Evolutionary conservation across 2,329 filamentous ascomycete species (phyloP).

Genomic region (Sarocladium oryzae): DNA sequence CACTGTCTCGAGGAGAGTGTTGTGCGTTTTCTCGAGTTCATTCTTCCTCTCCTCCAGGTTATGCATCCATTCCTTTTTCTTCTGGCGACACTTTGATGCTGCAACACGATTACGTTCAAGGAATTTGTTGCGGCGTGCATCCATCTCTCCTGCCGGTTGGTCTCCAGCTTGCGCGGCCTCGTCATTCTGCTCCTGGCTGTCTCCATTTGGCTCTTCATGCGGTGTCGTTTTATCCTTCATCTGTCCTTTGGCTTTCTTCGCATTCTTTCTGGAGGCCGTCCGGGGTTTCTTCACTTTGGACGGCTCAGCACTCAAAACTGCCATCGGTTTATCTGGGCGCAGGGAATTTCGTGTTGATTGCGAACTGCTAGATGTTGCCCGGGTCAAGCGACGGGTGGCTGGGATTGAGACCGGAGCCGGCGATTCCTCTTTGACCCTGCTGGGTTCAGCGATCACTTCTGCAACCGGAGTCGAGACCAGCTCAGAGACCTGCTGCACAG

Average conservation of each 20-base stretch:
- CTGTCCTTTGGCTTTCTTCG: background rate
- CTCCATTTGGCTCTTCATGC: background rate
- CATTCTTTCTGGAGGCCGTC: background rate
- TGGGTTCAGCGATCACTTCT: background rate
- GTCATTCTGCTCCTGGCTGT: constrained; percentile 23
- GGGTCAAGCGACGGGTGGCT: constrained; percentile 1
- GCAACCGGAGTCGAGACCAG: background rate
- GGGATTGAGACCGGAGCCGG: background rate
- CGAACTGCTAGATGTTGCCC: background rate
- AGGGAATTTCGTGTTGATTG: background rate
- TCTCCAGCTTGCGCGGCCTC: background rate
- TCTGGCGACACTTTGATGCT: constrained; percentile 67
- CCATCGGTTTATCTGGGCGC: background rate
- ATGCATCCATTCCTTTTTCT: constrained; percentile 50
- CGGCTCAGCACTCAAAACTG: background rate
- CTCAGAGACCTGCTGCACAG: background rate
- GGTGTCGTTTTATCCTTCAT: constrained; percentile 14
- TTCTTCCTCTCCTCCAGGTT: constrained; percentile 41
- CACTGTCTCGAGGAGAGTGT: constrained; percentile 35
- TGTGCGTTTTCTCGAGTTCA: constrained; percentile 37
- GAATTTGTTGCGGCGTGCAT: constrained; percentile 40
- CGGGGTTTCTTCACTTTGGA: constrained; percentile 4
- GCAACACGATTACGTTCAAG: constrained; percentile 67
- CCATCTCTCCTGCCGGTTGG: background rate
- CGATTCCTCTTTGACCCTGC: constrained; percentile 1